phyloP scores from a whole-genome alignment of 192 early-diverging fungal genomes.

The Backusella morwellensis region DNA sequence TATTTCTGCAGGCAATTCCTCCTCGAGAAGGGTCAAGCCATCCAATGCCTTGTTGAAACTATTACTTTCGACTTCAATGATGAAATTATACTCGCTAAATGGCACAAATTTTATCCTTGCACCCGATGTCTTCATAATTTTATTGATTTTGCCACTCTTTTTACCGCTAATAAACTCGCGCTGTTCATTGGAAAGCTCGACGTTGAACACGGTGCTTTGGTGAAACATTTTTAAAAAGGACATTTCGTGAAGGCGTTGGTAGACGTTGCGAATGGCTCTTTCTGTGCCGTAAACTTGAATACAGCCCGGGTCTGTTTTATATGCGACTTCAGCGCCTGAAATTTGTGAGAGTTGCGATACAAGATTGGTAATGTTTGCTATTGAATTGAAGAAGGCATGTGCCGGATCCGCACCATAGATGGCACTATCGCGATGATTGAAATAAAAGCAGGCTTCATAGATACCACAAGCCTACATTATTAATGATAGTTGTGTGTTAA shows the following conservation, averaged over 20 bases:
- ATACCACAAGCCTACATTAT: slow-evolving; percentile 29
- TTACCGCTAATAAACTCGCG: slow-evolving; percentile 87
- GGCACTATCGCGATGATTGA: slow-evolving; percentile 26
- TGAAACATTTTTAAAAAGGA: slow-evolving; percentile 44
- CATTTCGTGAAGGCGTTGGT: slow-evolving; percentile 52
- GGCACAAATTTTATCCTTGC: slow-evolving; percentile 68
- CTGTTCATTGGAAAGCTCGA: slow-evolving; percentile 77
- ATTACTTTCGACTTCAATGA: slow-evolving; percentile 66
- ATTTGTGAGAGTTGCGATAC: slow-evolving; percentile 54
- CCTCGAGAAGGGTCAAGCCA: slow-evolving; percentile 65
- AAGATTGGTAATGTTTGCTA: slow-evolving; percentile 18
- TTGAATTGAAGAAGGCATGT: slow-evolving; percentile 33
- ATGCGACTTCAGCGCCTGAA: slow-evolving; percentile 61
- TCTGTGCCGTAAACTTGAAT: slow-evolving; percentile 73
- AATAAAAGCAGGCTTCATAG: slow-evolving; percentile 33
- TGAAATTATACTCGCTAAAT: slow-evolving; percentile 76
- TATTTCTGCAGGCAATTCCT: slow-evolving; percentile 83
- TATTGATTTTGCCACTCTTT: slow-evolving; percentile 87
- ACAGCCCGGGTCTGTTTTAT: slow-evolving; percentile 48
- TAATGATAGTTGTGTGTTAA: no score
- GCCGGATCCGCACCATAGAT: slow-evolving; percentile 25
- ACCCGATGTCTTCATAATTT: slow-evolving; percentile 72
- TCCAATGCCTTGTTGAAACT: slow-evolving; percentile 57
- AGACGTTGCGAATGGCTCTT: slow-evolving; percentile 59
- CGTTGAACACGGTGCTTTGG: slow-evolving; percentile 67